A percentile compares a stretch with the other conserved stretches of the same genome.
phyloP scores from a whole-genome alignment of 192 early-diverging fungal genomes.

The Coemansia sp. region DNA sequence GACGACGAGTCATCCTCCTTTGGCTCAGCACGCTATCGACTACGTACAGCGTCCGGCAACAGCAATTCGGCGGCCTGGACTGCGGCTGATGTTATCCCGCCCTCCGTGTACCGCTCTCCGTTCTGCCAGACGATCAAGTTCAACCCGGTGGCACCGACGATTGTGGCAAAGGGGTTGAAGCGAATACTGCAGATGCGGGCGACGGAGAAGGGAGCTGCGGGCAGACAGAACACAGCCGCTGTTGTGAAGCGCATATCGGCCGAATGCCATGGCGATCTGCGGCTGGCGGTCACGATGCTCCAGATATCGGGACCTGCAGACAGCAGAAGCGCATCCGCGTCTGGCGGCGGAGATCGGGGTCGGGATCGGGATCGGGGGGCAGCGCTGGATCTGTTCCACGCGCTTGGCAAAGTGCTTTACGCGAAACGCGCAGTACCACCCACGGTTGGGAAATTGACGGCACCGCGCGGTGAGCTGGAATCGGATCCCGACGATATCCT shows the following conservation, averaged over 20 bases:
- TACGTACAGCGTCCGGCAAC: slow-evolving; percentile 7
- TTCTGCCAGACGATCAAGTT: slow-evolving; percentile 54
- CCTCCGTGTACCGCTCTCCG: slow-evolving; percentile 23
- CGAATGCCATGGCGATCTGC: slow-evolving; percentile 60
- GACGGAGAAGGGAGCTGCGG: slow-evolving; percentile 3
- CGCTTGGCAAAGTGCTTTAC: slow-evolving; percentile 63
- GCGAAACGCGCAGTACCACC: slow-evolving; percentile 51
- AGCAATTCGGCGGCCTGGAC: slow-evolving; percentile 16
- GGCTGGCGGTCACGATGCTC: slow-evolving; percentile 60
- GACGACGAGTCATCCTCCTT: not conserved
- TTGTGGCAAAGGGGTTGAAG: slow-evolving; percentile 61
- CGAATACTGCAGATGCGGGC: slow-evolving; percentile 37
- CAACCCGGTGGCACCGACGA: slow-evolving; percentile 64
- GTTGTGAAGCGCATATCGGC: slow-evolving; percentile 48
- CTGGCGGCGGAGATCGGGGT: not conserved
- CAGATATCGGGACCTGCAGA: slow-evolving; percentile 35
- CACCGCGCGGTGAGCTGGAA: slow-evolving; percentile 23
- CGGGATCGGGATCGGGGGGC: slow-evolving; percentile 28
- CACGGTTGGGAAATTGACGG: not conserved
- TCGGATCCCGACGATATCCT: slow-evolving; percentile 47
- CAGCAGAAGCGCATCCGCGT: not conserved
- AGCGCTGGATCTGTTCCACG: slow-evolving; percentile 61
- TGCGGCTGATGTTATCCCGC: slow-evolving; percentile 34
- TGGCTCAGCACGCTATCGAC: not conserved
- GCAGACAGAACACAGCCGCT: slow-evolving; percentile 1